A percentile compares a stretch with the other conserved stretches of the same genome.
Evolutionary conservation across 805 yeast genomes (phyloP).

Genomic region (Candida qinlingensis): DNA sequence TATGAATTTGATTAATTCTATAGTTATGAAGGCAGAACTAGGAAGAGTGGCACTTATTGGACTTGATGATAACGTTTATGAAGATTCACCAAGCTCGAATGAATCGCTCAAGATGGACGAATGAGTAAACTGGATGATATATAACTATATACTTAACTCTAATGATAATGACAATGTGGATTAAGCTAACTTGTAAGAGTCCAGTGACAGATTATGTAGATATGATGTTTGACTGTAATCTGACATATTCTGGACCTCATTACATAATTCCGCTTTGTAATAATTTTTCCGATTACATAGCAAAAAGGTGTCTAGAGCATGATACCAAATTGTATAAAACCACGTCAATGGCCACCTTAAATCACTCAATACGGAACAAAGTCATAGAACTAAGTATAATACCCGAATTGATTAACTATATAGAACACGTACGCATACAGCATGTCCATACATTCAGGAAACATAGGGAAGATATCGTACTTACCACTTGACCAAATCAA

Average conservation of each 20-base stretch:
- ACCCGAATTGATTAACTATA: too few species aligned
- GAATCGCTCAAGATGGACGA: neutral
- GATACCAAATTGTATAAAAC: neutral
- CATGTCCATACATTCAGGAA: constrained; percentile 69
- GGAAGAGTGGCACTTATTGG: constrained; percentile 18
- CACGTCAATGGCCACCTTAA: neutral
- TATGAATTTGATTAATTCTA: constrained; percentile 7
- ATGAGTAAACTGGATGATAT: neutral
- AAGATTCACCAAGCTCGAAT: neutral
- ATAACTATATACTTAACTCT: neutral
- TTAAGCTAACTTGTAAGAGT: too few species aligned
- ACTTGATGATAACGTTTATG: constrained; percentile 7
- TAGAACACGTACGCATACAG: neutral
- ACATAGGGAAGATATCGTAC: constrained; percentile 43
- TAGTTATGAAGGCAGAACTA: constrained; percentile 18
- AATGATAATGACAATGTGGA: too few species aligned
- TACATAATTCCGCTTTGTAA: neutral
- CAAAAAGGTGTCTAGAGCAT: neutral
- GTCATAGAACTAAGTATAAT: too few species aligned
- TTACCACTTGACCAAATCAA: constrained; percentile 64
- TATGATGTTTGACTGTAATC: neutral
- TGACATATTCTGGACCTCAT: neutral
- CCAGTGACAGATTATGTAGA: too few species aligned
- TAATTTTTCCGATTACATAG: neutral
- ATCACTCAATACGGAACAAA: neutral